Evolutionary conservation across 164 flowering plant species (phyloP), one percentile per base, ranked within the genome.

Genomic region (Stephania japonica): DNA sequence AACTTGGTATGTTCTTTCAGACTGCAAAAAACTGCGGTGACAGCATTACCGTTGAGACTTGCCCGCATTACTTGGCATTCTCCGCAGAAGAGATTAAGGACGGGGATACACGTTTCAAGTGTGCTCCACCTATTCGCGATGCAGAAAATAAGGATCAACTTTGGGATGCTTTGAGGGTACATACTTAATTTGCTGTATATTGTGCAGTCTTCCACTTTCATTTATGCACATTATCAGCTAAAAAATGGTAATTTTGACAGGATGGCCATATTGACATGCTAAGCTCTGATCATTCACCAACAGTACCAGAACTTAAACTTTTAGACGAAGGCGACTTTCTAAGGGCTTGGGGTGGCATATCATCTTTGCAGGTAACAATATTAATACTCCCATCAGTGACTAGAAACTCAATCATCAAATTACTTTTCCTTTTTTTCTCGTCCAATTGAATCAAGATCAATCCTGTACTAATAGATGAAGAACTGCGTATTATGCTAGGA

Each of bases 261-360:
- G 90, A 84, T 64, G 95, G 94, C 67, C 81, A 91, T 44, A 90
- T 96, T 42, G 97, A 96, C 78, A 81, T 96, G 90, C 77, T 96
- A 71, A 96, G 99, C 75, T 96, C 99, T 73, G 99, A 96, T 82
- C 99, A 96, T 80, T 96, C 99, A 23, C 99, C 99, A 49, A 73
- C 98, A 24, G 80, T 70, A n/a, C 98, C 97, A 32, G 91, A 86
- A 67, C 95, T 93, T 38, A 96, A 96, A 79, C 91, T 82, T 71
- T 77, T 87, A 11, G 75, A 84, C 41, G 92, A 91, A 25, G 99
- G 99, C 44, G 79, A 93, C 84, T 96, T 96, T 66, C 83, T 96
- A 75, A 89, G 62, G 78, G 98, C 99, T 24, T 96, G 98, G 99
- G 98, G 98, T 77, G 99, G 98, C 76, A 88, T 96, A 78, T 93